Base-by-base conservation (phyloP, 2,329 filamentous ascomycete genomes). In the Diaporthe aspalathi region DNA sequence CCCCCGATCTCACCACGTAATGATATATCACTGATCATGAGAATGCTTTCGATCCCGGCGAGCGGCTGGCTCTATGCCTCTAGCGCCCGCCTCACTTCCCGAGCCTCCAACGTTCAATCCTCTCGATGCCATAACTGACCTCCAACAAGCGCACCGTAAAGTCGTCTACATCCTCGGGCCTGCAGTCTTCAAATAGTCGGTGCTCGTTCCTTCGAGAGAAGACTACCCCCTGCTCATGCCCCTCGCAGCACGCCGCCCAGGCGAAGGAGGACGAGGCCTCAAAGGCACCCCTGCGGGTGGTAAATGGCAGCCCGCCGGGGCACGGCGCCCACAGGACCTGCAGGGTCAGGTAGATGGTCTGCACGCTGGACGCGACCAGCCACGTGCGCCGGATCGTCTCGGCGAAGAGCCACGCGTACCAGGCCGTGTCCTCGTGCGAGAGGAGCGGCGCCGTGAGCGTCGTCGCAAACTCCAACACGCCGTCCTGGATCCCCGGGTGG, bases 371-470 rank as follows among this genome's bases (percentile, higher is more conserved):
- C 0, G 69, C 71, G 22, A 76, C 47, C 17, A 76, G 9, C 70
- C 76, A 77, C 7, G 75, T 75, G 14, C 77, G 76, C 20, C 77
- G 73, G 32, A 76, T 74, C 3, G 74, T 75, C 67, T 78, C 77
- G 9, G 76, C 67, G 1, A 78, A 73, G 6, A 76, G 73, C 76
- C 76, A 78, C 6, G 73, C 72, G 35, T 75, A 73, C 77, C 76
- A 78, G 11, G 73, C 62, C 9, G 60, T 29, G 14, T 72, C 68
- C 14, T 68, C 74, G 1, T 29, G 50, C 32, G 35, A 45, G 43
- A 69, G 40, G 14, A 65, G 12, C 1, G 65, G 27, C 27, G 49
- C 40, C 27, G 65, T 32, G 27, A 54, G n/a, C 17, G 29, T 20
- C 38, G 60, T 11, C 38, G 60, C 12, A 27, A 17, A 29, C 17